These are phyloP conservation scores for Podaxis rugospora DNA, from an alignment of 768 basidiomycete species.

Conservation along the genomic window DNA sequence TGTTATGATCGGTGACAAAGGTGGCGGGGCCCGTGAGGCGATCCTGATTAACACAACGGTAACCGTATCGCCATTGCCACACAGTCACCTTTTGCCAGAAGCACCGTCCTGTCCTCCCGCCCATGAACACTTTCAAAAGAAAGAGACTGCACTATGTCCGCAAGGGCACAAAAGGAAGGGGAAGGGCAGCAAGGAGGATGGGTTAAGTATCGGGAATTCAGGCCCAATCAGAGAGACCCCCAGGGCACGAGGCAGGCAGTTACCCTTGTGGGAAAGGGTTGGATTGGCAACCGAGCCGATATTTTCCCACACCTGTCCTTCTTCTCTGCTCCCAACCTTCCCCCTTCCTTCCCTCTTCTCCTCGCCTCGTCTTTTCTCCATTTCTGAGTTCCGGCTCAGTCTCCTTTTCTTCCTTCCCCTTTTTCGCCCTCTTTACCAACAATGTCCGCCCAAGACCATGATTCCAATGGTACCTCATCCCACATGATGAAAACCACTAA, in stretches of 20 bases:
- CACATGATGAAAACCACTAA: conserved; percentile 99
- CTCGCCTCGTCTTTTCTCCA: conserved; percentile 22
- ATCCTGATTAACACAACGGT: neutral
- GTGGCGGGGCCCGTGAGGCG: conserved; percentile 1
- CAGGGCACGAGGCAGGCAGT: conserved; percentile 27
- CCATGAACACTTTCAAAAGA: neutral
- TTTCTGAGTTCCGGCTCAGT: conserved; percentile 22
- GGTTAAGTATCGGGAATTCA: conserved; percentile 15
- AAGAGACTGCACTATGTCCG: neutral
- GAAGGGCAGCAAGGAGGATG: conserved; percentile 15
- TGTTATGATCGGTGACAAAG: neutral
- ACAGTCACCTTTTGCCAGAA: neutral
- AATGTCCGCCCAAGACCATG: conserved; percentile 37
- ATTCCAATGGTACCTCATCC: conserved; percentile 61
- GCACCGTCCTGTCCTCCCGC: neutral
- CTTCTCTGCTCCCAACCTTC: conserved; percentile 24
- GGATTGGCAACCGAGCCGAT: conserved; percentile 19
- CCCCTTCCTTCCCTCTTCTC: conserved; percentile 21
- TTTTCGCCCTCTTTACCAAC: conserved; percentile 40
- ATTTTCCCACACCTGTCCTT: conserved; percentile 31
- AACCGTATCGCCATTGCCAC: neutral
- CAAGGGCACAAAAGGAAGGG: neutral
- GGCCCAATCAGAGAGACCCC: conserved; percentile 25
- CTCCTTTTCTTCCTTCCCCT: conserved; percentile 32
- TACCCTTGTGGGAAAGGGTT: conserved; percentile 34